phyloP scores from a whole-genome alignment of 75 land plant genomes.

The Selaginella tamariscina region DNA sequence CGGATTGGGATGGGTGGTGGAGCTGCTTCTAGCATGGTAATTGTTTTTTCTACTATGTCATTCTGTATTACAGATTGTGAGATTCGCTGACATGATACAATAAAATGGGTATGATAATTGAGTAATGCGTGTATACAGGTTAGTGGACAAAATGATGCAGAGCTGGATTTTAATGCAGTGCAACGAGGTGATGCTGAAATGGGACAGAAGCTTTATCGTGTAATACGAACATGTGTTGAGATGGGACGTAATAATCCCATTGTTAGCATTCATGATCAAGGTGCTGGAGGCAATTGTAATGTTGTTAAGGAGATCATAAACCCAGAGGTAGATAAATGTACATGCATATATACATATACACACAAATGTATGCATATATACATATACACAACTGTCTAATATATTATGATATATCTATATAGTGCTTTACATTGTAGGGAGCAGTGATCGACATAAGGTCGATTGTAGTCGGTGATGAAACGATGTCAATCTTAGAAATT shows the following conservation, averaged over 20 bases:
- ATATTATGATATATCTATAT: background rate
- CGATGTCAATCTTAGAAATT: constrained; percentile 91
- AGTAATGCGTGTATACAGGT: constrained; percentile 18
- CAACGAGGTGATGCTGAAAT: constrained; percentile 98
- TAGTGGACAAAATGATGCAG: constrained; percentile 93
- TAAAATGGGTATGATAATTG: background rate
- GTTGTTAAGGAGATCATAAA: constrained; percentile 96
- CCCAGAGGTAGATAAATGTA: constrained; percentile 32
- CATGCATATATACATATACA: background rate
- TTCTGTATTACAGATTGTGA: background rate
- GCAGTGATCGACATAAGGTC: constrained; percentile 85
- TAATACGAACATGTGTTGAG: constrained; percentile 79
- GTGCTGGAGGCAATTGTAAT: constrained; percentile 96
- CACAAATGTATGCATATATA: background rate
- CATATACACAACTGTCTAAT: background rate
- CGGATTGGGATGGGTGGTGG: constrained; percentile 99
- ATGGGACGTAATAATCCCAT: constrained; percentile 88
- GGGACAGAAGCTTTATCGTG: constrained; percentile 93
- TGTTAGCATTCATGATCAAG: constrained; percentile 95
- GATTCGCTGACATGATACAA: too few relatives aligned
- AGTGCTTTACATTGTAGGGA: constrained; percentile 26
- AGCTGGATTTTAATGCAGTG: constrained; percentile 95
- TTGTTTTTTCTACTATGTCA: background rate
- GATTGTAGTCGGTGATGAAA: constrained; percentile 82
- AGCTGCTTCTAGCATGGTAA: constrained; percentile 97